Base-by-base conservation (phyloP, 495 filamentous ascomycete species). In the Bombardia bombarda region DNA sequence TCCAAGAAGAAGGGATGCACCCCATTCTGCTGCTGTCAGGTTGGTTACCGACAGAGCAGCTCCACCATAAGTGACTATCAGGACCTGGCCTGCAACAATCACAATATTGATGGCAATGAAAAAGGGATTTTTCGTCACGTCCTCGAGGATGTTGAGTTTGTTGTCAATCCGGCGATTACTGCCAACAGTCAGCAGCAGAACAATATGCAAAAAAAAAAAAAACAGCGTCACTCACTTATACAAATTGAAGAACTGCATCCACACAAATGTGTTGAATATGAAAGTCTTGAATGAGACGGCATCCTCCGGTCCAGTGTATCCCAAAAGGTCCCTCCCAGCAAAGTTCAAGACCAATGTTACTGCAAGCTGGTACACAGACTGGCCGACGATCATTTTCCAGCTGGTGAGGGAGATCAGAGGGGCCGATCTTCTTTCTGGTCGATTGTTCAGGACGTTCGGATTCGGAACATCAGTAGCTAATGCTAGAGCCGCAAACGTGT, bases 351-450 rank as follows among this genome's bases (percentile, higher is more conserved):
- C 70, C 19, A 93, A 71, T 0, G 83, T 87, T 5, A 94, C 82
- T n/a, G 77, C 70, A 19, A 94, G 68, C 56, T 93, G 86, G 56
- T 82, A 93, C 46, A 92, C 81, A 13, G 84, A 71, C 59, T 94
- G 87, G 14, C 86, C 86, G 43, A 87, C 73, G 38, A 94, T 90
- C 86, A 92, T 94, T 66, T 94, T 95, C 86, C 86, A 90, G 85
- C 90, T 93, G 14, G 78, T 84, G 24, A 79, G 57, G 8, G 78
- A 87, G 39, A 95, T 87, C 10, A 95, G 69, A 12, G 83, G 79
- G 7, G 82, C 75, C 7, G 82, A 82, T 58, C 87, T 90, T 4
- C 78, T 77, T 51, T 90, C 83, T 0, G 88, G 88, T 45, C 78
- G 73, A 16, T 87, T 82, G 50, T 87, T 59, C 16, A 95, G 72